Evolutionary conservation across 768 basidiomycete species (phyloP), one percentile per base, ranked within the genome.

Genomic region (Russula dissimulans): DNA sequence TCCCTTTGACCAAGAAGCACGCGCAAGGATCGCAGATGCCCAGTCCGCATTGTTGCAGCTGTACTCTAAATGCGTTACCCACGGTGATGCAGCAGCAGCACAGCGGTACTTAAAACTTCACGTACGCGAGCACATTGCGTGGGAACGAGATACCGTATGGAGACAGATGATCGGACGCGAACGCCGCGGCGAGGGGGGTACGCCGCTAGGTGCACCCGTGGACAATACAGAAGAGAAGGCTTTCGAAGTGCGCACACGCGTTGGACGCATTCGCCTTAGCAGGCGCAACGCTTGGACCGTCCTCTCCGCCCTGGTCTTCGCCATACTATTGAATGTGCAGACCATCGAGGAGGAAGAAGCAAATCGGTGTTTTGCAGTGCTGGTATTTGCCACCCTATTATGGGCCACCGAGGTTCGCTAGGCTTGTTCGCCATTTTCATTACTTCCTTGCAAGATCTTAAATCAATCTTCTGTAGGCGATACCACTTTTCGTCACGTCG

Each of bases 121-220:
- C 70, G 86, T 95, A 58, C 84, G 92, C 18, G 94, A 97, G 72
- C 88, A 92, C 69, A 89, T 95, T 63, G 95, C 95, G 3, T 95
- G 95, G 85, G 95, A 98, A 69, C 83, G 97, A 36, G 94, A 98
- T 69, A 99, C 97, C 1, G 87, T 98, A 12, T 99, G 97, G 97
- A 80, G 92, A 29, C 87, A 91, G 71, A 95, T 97, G 93, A 89
- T 97, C 60, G 86, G 84, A 3, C 81, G 83, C 43, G 89, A 91
- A 66, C 81, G 91, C 32, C 79, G 83, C 4, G 89, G 91, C 17
- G 82, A 84, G 52, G 43, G 66, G 47, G 56, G 69, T 55, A 54
- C 65, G 48, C 53, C 56, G 29, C 46, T 63, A 47, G 54, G 62
- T 11, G 67, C 82, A 18, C 55, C 65, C 2, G 43, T 64, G 11